Evolutionary conservation across 2,329 filamentous ascomycete genomes (phyloP), one percentile per base, ranked within the genome.

Genomic region (Chaetoscypha palmicola): DNA sequence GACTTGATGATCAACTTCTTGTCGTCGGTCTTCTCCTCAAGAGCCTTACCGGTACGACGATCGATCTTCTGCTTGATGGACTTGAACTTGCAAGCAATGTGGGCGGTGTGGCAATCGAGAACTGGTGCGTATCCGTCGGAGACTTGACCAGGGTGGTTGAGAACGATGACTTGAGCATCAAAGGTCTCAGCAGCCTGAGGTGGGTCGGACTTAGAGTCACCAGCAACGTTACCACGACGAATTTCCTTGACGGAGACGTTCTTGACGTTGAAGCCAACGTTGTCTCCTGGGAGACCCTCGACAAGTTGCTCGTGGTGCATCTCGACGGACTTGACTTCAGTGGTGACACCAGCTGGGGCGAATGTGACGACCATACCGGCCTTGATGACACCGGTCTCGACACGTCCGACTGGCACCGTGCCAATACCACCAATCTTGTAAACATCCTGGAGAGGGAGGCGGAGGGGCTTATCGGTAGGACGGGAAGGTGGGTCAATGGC

Each of bases 181-280:
- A 98, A 98, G 66, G 85, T 90, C 65, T 91, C 89, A 66, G 80
- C 81, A 66, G 79, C 92, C 69, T 74, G 69, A 58, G 92, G 88
- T 64, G 92, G 92, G 78, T 98, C 92, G 80, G 94, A 94, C 90
- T 98, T 98, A 82, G 87, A 91, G 88, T 98, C 92, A 88, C 89
- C 88, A 66, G 86, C 86, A 64, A 98, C 92, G 84, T 98, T 97
- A 69, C 92, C 92, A 94, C 92, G 92, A 76, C 92, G 92, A 69
- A 98, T 95, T 73, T 98, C 92, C 90, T 98, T 98, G 77, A 98
- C 92, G 73, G 92, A 97, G 67, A 98, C 92, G 92, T 98, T 98
- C 90, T 98, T 98, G 77, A 98, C 91, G 87, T 98, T 98, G 90
- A 98, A 98, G 66, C 92, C 92, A 72, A 98, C 92, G 81, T 98